Percentiles rank a stretch among this genome's conserved stretches.
Conservation (phyloP, 345 rosid genomes). For the Bruguiera sexangula region DNA sequence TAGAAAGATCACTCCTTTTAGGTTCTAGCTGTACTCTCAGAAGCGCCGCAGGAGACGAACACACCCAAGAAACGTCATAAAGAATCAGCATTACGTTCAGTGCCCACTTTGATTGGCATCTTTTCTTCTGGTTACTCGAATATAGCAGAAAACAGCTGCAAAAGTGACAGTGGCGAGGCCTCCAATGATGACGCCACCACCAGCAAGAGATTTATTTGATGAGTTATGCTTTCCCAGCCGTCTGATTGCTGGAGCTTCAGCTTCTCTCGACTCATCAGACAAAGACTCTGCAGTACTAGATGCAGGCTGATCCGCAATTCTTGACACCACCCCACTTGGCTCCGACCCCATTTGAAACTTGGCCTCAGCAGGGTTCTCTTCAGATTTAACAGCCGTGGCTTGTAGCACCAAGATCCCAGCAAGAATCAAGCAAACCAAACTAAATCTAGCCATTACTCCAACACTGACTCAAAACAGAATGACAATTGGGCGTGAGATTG, state of each 20-base stretch:
- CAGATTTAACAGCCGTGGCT: constrained; percentile 24
- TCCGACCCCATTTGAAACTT: constrained; percentile 7
- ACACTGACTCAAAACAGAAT: not conserved
- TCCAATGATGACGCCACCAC: constrained; percentile 63
- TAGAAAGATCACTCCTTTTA: too few relatives aligned
- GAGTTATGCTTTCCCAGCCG: constrained; percentile 43
- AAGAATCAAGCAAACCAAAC: constrained; percentile 23
- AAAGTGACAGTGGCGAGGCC: constrained; percentile 58
- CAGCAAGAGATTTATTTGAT: constrained; percentile 44
- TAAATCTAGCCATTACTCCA: constrained; percentile 19
- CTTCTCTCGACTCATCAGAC: constrained; percentile 12
- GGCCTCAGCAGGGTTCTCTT: constrained; percentile 13
- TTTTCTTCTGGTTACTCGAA: constrained; percentile 53
- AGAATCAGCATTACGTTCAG: constrained; percentile 4
- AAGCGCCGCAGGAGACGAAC: too few relatives aligned
- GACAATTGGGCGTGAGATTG: too few relatives aligned
- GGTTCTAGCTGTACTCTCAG: too few relatives aligned
- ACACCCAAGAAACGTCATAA: not conserved
- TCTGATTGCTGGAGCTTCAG: constrained; percentile 46
- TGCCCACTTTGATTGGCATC: constrained; percentile 5
- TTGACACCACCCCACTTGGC: constrained; percentile 3
- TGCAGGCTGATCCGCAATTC: constrained; percentile 23
- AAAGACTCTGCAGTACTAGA: constrained; percentile 11
- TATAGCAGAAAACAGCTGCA: constrained; percentile 61
- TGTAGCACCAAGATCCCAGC: constrained; percentile 32